Conservation (phyloP, 208 protist genomes). For the Leishmania gerbilli region DNA sequence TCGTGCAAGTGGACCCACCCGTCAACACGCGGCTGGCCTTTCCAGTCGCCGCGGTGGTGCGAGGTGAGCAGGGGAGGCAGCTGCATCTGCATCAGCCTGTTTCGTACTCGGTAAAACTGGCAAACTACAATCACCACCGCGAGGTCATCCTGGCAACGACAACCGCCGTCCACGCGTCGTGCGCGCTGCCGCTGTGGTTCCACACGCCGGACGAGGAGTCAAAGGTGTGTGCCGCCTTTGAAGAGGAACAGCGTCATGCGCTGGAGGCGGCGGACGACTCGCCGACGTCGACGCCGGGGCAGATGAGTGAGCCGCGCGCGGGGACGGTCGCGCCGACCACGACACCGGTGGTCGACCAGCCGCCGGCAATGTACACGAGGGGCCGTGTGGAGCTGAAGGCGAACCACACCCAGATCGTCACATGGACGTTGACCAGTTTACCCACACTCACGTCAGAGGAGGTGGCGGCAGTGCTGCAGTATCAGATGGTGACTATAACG, state of each 20-base stretch:
- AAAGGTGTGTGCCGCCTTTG: constrained; percentile 20
- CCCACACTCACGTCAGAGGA: constrained; percentile 49
- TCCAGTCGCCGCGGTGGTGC: constrained; percentile 31
- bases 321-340: constrained; percentile 15
- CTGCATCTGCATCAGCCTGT: constrained; percentile 33
- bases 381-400: constrained; percentile 53
- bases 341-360: constrained; percentile 13
- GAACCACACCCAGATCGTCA: constrained; percentile 41
- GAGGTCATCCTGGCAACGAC: constrained; percentile 26
- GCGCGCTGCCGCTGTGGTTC: constrained; percentile 30
- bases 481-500: constrained; percentile 50
- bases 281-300: background rate
- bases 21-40: constrained; percentile 27
- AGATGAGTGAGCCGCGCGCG: constrained; percentile 6
- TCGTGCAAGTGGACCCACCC: constrained; percentile 27
- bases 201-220: constrained; percentile 27
- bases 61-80: constrained; percentile 21
- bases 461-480: constrained; percentile 35
- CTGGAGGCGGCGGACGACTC: background rate
- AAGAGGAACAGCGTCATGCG: constrained; percentile 28
- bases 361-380: constrained; percentile 17
- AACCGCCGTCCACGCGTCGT: constrained; percentile 6
- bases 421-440: constrained; percentile 49
- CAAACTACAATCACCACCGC: constrained; percentile 31
- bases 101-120: constrained; percentile 29